Conservation (phyloP, 257 asterid species). For the Fraxinus quadrangulata region DNA sequence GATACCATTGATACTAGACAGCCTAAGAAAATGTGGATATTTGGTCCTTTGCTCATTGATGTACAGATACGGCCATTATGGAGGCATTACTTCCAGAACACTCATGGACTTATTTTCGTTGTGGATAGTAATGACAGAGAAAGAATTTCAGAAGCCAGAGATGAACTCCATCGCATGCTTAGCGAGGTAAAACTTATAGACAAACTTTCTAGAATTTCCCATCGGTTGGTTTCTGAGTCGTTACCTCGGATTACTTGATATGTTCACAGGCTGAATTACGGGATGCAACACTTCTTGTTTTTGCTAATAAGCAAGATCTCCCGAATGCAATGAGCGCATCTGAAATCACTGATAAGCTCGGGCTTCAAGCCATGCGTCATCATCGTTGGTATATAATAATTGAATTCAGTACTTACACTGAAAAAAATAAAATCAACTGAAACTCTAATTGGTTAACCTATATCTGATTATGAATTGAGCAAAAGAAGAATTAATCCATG, state of each 20-base stretch:
- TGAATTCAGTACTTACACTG: neutral
- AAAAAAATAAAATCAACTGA: too few species aligned
- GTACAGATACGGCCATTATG: conserved; percentile 49
- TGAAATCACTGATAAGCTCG: conserved; percentile 53
- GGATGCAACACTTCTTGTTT: conserved; percentile 41
- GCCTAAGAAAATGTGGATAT: neutral
- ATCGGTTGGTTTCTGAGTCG: conserved; percentile 13
- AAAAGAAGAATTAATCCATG: neutral
- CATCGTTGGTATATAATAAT: conserved; percentile 40
- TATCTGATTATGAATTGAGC: too few species aligned
- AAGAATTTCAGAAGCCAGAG: conserved; percentile 47
- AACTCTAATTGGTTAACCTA: too few species aligned
- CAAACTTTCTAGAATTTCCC: neutral
- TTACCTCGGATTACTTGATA: conserved; percentile 4
- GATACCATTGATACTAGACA: neutral
- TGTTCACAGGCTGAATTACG: conserved; percentile 41
- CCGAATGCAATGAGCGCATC: conserved; percentile 49
- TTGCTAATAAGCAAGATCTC: conserved; percentile 55
- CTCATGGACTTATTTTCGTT: conserved; percentile 55
- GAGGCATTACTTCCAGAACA: conserved; percentile 53
- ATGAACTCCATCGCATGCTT: conserved; percentile 54
- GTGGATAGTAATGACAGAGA: conserved; percentile 55
- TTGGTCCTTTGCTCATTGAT: neutral
- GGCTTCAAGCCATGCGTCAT: conserved; percentile 42
- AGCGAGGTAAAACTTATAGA: conserved; percentile 34